Evolutionary conservation across 768 basidiomycete species (phyloP).

Genomic region (Terana coerulea): DNA sequence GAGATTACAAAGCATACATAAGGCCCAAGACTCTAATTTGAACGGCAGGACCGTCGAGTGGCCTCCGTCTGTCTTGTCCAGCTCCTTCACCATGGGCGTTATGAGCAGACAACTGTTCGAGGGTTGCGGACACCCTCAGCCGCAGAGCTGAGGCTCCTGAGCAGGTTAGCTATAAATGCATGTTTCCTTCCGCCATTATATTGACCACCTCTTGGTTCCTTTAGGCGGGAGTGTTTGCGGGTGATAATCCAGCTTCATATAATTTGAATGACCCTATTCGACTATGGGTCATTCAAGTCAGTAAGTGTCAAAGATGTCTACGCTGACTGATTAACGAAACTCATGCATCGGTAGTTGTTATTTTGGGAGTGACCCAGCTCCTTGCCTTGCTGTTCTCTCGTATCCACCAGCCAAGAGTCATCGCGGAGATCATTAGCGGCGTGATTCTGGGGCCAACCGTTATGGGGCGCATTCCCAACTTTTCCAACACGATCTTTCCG

Average conservation of each 20-base stretch:
- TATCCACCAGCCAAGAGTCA: conserved; percentile 88
- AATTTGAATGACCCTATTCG: conserved; percentile 64
- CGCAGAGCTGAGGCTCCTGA: conserved; percentile 43
- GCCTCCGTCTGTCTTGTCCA: too few species aligned
- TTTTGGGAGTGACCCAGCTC: conserved; percentile 74
- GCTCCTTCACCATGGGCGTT: conserved; percentile 43
- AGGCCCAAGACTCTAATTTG: too few species aligned
- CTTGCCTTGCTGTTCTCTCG: conserved; percentile 60
- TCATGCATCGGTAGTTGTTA: conserved; percentile 49
- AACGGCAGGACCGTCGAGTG: too few species aligned
- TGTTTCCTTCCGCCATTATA: not conserved
- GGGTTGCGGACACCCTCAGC: conserved; percentile 26
- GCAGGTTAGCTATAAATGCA: conserved; percentile 33
- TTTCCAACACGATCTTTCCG: conserved; percentile 42
- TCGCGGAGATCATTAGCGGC: conserved; percentile 89
- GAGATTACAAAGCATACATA: too few species aligned
- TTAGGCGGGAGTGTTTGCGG: conserved; percentile 73
- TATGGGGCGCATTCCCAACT: conserved; percentile 77
- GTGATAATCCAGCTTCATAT: conserved; percentile 66
- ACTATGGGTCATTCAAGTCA: conserved; percentile 74
- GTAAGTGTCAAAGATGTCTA: conserved; percentile 37
- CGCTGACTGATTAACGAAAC: not conserved
- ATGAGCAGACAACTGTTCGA: conserved; percentile 36
- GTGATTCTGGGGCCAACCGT: conserved; percentile 73
- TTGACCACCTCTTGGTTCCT: not conserved